Conservation (phyloP, 2,329 filamentous ascomycete genomes). For the Xylariaceae sp. region DNA sequence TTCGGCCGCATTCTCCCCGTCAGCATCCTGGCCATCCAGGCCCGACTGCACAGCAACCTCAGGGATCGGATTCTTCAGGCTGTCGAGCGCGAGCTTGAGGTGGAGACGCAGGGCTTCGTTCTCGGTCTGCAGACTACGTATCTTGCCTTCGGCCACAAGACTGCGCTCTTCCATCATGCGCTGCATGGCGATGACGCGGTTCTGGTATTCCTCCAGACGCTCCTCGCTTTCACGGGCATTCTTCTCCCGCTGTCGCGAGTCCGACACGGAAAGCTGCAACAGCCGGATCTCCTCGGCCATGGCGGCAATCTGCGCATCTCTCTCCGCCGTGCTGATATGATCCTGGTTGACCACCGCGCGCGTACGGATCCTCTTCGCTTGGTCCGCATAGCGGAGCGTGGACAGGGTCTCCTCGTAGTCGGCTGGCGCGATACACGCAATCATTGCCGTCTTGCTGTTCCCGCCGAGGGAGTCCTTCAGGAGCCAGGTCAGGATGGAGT, state of each 20-base stretch:
- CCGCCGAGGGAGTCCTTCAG: conserved; percentile 93
- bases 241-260: conserved; percentile 64
- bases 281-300: conserved; percentile 93
- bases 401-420: conserved; percentile 98
- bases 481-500: conserved; percentile 79
- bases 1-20: conserved; percentile 30
- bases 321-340: conserved; percentile 83
- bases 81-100: conserved; percentile 78
- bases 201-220: conserved; percentile 90
- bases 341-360: conserved; percentile 95
- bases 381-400: conserved; percentile 93
- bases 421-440: conserved; percentile 89
- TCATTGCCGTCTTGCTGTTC: conserved; percentile 99
- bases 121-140: conserved; percentile 81
- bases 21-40: conserved; percentile 28
- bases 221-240: conserved; percentile 72
- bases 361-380: conserved; percentile 95
- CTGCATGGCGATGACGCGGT: conserved; percentile 83
- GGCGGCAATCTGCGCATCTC: conserved; percentile 86
- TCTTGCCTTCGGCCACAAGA: conserved; percentile 89
- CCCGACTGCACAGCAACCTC: conserved; percentile 41
- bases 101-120: conserved; percentile 87
- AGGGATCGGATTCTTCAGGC: conserved; percentile 88
- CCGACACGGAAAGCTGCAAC: conserved; percentile 71
- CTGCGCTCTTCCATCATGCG: conserved; percentile 92